These are phyloP conservation scores for Coemansia sp. DNA, from an alignment of 192 early-diverging fungal genomes.

Conservation along the genomic window DNA sequence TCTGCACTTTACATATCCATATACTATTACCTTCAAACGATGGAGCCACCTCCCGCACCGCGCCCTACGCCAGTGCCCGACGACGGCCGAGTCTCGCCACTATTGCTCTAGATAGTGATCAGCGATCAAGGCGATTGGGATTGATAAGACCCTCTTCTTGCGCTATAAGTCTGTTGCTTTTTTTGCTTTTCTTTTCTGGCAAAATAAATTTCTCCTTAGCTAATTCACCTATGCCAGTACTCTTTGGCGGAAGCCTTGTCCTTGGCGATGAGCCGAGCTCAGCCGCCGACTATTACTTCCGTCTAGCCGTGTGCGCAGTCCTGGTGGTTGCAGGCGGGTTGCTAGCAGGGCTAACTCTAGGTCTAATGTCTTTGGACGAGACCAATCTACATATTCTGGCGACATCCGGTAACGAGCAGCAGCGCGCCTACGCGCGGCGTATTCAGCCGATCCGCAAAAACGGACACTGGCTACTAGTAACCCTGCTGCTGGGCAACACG, in stretches of 20 bases:
- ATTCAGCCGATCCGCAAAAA: slow-evolving; percentile 88
- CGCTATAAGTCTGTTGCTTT: neutral
- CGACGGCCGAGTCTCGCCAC: slow-evolving; percentile 23
- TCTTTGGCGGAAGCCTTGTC: neutral
- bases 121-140: neutral
- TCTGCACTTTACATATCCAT: slow-evolving; percentile 42
- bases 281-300: slow-evolving; percentile 48
- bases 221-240: neutral
- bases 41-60: slow-evolving; percentile 19
- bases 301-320: slow-evolving; percentile 54
- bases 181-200: neutral
- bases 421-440: slow-evolving; percentile 71
- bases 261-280: neutral
- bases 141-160: neutral
- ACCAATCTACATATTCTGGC: slow-evolving; percentile 80
- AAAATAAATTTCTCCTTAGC: neutral
- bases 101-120: slow-evolving; percentile 9
- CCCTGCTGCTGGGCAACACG: slow-evolving; percentile 89
- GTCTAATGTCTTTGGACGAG: slow-evolving; percentile 82
- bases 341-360: slow-evolving; percentile 72
- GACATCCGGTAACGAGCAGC: slow-evolving; percentile 66
- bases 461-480: slow-evolving; percentile 92
- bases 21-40: slow-evolving; percentile 52
- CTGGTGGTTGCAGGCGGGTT: slow-evolving; percentile 76
- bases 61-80: slow-evolving; percentile 12